phyloP scores from a whole-genome alignment of 352 stramenopile species.

The Globisporangium megalacanthum region DNA sequence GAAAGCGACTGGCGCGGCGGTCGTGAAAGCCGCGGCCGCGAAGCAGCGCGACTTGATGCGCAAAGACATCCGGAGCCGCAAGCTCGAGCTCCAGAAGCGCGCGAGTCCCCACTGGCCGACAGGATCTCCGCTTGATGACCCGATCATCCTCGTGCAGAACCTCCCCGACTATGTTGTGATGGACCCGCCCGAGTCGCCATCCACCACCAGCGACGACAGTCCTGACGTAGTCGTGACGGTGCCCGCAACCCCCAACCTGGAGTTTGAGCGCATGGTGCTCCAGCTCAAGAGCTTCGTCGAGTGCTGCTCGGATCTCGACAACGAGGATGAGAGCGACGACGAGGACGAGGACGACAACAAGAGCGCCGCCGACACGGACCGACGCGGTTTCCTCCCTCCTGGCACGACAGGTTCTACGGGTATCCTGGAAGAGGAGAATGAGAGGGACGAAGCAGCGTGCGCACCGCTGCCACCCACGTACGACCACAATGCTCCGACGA shows the following conservation, averaged over 20 bases:
- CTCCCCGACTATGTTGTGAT: conserved; percentile 27
- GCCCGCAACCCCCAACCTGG: conserved; percentile 28
- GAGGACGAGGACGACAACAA: conserved; percentile 38
- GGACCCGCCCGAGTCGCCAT: not conserved
- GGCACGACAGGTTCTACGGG: no score
- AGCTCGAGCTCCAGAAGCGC: conserved; percentile 24
- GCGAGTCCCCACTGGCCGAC: not conserved
- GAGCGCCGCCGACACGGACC: conserved; percentile 3
- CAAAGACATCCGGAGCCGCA: conserved; percentile 33
- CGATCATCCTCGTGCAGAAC: conserved; percentile 69
- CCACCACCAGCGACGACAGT: not conserved
- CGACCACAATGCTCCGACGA: conserved; percentile 1
- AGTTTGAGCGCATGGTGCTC: conserved; percentile 75
- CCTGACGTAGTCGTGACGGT: conserved; percentile 9
- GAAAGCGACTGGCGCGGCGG: not conserved
- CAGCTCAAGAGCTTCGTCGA: conserved; percentile 66
- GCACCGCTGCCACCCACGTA: conserved; percentile 25
- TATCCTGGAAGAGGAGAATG: conserved; percentile 19
- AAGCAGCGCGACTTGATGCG: conserved; percentile 20
- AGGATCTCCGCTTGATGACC: conserved; percentile 44
- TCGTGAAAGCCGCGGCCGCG: conserved; percentile 7
- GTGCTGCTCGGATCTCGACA: conserved; percentile 7
- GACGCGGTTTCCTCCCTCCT: no score
- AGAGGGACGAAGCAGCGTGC: conserved; percentile 20
- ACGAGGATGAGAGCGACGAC: conserved; percentile 12